Percentiles rank a stretch among this genome's conserved stretches.
Evolutionary conservation across 2,329 filamentous ascomycete genomes (phyloP).

Genomic region (Metarhizium humberi): DNA sequence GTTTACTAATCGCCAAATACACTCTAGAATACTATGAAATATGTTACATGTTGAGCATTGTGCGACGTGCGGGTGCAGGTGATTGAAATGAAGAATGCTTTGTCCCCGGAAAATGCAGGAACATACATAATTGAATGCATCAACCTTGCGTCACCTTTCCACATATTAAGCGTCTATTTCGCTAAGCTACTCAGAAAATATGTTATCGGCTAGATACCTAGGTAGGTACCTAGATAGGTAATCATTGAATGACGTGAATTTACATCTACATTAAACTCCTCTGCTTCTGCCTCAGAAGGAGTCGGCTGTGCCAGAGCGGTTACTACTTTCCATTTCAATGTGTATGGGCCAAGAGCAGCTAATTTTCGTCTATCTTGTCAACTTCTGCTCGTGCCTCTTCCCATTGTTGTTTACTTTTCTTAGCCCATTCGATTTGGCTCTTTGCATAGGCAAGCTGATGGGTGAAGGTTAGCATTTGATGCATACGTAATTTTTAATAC

Average conservation of each 20-base stretch:
- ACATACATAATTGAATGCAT: not conserved
- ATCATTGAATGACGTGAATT: not conserved
- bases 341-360: constrained; percentile 4
- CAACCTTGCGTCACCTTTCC: not conserved
- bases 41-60: not conserved
- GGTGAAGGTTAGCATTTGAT: constrained; percentile 12
- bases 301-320: not conserved
- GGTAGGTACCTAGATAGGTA: too few species aligned
- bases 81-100: not conserved
- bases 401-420: constrained; percentile 83
- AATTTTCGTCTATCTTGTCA: constrained; percentile 69
- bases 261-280: not conserved
- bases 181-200: not conserved
- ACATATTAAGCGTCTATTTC: not conserved
- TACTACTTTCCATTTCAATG: not conserved
- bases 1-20: not conserved
- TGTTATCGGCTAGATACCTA: not conserved
- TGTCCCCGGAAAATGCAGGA: not conserved
- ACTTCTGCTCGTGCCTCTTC: constrained; percentile 83
- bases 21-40: not conserved
- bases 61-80: too few species aligned
- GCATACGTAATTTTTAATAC: not conserved
- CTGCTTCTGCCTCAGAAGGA: not conserved
- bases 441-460: constrained; percentile 81
- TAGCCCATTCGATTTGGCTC: constrained; percentile 90